These are phyloP conservation scores for Thecaphora thlaspeos DNA, from an alignment of 1,284 basidiomycete species.

Conservation along the genomic window DNA sequence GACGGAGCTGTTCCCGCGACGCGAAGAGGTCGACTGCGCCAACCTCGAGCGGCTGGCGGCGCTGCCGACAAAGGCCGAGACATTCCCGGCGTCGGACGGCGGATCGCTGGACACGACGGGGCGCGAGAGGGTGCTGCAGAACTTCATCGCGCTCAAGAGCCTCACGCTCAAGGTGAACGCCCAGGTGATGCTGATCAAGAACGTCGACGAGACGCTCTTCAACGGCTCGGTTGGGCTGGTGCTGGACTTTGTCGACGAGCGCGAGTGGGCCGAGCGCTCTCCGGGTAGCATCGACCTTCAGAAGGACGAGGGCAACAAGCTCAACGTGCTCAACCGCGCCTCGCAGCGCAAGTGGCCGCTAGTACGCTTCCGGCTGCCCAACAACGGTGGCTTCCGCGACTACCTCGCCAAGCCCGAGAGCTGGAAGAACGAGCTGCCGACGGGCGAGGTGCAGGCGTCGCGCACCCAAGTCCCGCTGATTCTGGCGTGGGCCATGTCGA, in stretches of 20 bases:
- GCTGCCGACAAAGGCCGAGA: conserved; percentile 27
- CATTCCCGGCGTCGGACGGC: conserved; percentile 41
- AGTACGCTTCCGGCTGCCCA: conserved; percentile 45
- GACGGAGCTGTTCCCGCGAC: conserved; percentile 67
- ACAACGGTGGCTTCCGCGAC: conserved; percentile 41
- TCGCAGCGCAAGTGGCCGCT: conserved; percentile 42
- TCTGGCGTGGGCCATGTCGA: conserved; percentile 56
- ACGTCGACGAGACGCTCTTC: conserved; percentile 71
- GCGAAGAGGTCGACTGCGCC: conserved; percentile 76
- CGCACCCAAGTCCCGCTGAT: conserved; percentile 54
- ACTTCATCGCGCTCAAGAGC: conserved; percentile 46
- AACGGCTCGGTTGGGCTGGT: conserved; percentile 80
- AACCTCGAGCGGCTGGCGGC: conserved; percentile 68
- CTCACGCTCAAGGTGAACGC: conserved; percentile 70
- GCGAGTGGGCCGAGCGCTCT: conserved; percentile 29
- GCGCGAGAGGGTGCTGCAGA: conserved; percentile 34
- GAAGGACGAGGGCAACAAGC: conserved; percentile 41
- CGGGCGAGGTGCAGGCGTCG: conserved; percentile 53
- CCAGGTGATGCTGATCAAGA: conserved; percentile 74
- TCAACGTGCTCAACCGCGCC: conserved; percentile 46
- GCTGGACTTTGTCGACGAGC: conserved; percentile 46
- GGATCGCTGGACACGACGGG: conserved; percentile 30
- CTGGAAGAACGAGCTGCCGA: conserved; percentile 59
- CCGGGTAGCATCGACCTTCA: conserved; percentile 23
- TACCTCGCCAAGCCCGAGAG: conserved; percentile 43